Evolutionary conservation across 164 flowering plant genomes (phyloP).

Genomic region (Litsea cubeba): DNA sequence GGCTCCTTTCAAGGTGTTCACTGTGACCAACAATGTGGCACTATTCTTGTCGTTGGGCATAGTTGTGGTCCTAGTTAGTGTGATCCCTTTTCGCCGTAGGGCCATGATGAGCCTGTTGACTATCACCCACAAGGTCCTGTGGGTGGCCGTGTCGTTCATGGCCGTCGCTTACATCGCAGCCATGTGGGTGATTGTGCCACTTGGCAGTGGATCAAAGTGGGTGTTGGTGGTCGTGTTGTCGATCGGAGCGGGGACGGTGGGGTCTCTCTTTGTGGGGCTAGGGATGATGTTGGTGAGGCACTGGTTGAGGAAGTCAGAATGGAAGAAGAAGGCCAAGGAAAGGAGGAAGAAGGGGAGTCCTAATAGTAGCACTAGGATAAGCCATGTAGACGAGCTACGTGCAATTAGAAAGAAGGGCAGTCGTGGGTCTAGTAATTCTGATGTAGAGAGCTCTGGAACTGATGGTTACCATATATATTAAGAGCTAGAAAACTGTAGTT

Average conservation of each 20-base stretch:
- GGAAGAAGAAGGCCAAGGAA: slow-evolving; percentile 6
- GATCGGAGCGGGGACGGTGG: slow-evolving; percentile 7
- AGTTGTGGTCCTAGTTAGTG: slow-evolving; percentile 11
- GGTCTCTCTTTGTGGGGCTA: neutral
- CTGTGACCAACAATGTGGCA: slow-evolving; percentile 10
- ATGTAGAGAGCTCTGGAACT: slow-evolving; percentile 7
- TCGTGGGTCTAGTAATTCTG: slow-evolving; percentile 1
- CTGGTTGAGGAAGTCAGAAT: slow-evolving; percentile 8
- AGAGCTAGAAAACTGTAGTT: no score
- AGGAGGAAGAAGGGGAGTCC: slow-evolving; percentile 1
- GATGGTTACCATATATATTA: slow-evolving; percentile 8
- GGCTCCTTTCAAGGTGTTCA: slow-evolving; percentile 13
- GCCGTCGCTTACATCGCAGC: slow-evolving; percentile 15
- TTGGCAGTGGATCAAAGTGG: neutral
- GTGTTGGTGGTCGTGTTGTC: slow-evolving; percentile 6
- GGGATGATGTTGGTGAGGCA: slow-evolving; percentile 11
- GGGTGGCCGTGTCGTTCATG: slow-evolving; percentile 14
- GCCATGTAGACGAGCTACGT: slow-evolving; percentile 4
- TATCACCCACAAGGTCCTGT: slow-evolving; percentile 8
- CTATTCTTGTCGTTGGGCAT: slow-evolving; percentile 8
- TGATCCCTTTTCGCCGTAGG: slow-evolving; percentile 10
- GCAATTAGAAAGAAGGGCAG: neutral
- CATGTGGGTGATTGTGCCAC: slow-evolving; percentile 10
- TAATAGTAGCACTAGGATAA: neutral
- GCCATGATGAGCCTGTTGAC: slow-evolving; percentile 3